Evolutionary conservation across 345 rosid genomes (phyloP).

Genomic region (Pelargonium nanum): DNA sequence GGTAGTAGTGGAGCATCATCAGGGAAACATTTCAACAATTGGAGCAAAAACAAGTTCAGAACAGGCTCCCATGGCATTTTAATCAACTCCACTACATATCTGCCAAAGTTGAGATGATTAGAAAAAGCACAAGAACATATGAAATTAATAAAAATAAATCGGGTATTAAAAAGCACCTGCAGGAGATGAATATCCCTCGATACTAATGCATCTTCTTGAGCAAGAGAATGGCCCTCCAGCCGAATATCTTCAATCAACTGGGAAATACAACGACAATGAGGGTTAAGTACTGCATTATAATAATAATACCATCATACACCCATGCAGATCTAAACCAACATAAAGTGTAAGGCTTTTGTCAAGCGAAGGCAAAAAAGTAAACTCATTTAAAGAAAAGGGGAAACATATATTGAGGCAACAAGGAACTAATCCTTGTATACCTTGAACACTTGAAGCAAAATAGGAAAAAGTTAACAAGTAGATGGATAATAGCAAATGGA

Average conservation of each 20-base stretch:
- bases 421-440: no score
- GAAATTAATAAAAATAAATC: not conserved
- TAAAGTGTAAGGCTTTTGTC: no score
- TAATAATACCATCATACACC: no score
- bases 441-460: no score
- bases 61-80: slow-evolving; percentile 83
- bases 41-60: slow-evolving; percentile 95
- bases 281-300: not conserved
- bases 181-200: slow-evolving; percentile 89
- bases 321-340: no score
- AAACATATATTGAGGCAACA: no score
- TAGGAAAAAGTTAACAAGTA: no score
- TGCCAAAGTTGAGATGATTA: slow-evolving; percentile 15
- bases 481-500: no score
- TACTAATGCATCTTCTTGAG: slow-evolving; percentile 87
- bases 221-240: slow-evolving; percentile 88
- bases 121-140: not conserved
- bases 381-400: no score
- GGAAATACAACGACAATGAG: not conserved
- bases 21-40: slow-evolving; percentile 91
- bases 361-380: no score
- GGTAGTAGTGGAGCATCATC: slow-evolving; percentile 95
- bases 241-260: slow-evolving; percentile 93
- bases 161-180: slow-evolving; percentile 42
- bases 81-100: slow-evolving; percentile 94